These are phyloP conservation scores for Tetrapisispora iriomotensis DNA, from an alignment of 805 yeast genomes.

Conservation along the genomic window DNA sequence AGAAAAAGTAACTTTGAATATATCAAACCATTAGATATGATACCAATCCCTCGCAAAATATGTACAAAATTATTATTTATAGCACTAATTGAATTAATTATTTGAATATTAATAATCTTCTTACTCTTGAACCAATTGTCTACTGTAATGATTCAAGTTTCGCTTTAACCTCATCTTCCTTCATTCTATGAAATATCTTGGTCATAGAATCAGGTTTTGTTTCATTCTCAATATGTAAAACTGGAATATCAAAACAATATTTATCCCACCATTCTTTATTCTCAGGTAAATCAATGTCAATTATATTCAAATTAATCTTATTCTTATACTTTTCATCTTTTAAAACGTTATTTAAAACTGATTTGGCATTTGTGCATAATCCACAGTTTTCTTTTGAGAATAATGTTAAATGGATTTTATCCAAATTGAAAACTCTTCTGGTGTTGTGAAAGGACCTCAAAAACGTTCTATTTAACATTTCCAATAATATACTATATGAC, in stretches of 20 bases:
- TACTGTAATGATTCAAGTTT: constrained; percentile 30
- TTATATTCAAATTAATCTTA: constrained; percentile 30
- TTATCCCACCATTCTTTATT: constrained; percentile 59
- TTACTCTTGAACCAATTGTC: background rate
- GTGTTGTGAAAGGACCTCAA: constrained; percentile 1
- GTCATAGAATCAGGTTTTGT: constrained; percentile 35
- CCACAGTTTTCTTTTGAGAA: constrained; percentile 64
- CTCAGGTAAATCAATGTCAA: constrained; percentile 52
- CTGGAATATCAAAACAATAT: constrained; percentile 75
- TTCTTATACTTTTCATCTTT: constrained; percentile 17
- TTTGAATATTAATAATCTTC: too few species aligned
- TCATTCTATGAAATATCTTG: constrained; percentile 60
- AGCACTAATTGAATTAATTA: too few species aligned
- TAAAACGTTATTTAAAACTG: constrained; percentile 35
- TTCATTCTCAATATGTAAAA: constrained; percentile 51
- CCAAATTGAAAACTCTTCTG: background rate
- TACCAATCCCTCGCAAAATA: background rate
- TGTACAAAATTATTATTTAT: background rate
- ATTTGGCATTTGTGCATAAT: constrained; percentile 56
- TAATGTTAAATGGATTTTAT: constrained; percentile 37
- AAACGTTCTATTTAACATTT: background rate
- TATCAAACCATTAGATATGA: background rate
- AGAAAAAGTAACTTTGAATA: background rate
- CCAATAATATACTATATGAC: too few species aligned
- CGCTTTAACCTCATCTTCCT: constrained; percentile 43